Evolutionary conservation across 805 yeast genomes (phyloP), one percentile per base, ranked within the genome.

Genomic region (Clavispora fructus): DNA sequence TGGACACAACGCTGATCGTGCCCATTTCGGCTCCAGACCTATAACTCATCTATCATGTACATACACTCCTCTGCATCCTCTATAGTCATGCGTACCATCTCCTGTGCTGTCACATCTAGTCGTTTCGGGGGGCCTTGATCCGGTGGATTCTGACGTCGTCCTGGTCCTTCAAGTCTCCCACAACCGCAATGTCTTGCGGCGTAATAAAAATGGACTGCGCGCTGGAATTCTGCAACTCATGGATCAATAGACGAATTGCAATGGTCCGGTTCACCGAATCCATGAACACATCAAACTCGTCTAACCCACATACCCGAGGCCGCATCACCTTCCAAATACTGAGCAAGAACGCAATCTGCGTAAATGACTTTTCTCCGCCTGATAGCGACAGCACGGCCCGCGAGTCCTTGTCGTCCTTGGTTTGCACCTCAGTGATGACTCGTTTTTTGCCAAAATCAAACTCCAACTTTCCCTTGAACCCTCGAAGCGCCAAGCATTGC

Each of bases 211-310:
- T 83, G 1, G 96, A 85, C 65, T 92, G 99, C 0, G 91, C 81
- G 50, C 81, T 76, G 0, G 83, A 76, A 41, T 75, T 74, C 7
- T 81, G 66, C 28, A 91, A 76, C 53, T 88, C 86, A 25, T 77
- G 77, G 41, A 90, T 69, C 61, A 94, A 82, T 51, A 91, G 66
- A 41, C 79, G 74, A 60, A 94, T 80, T 49, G 96, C 89, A 43
- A 86, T 78, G 39, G 83, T 76, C 53, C 99, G 77, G 61, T 91
- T 90, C 14, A 89, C 87, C 41, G 89, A 88, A 64, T 94, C 99
- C 99, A 94, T 94, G 59, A 83, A 94, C 17, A 94, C 99, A 67
- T 94, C 99, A 63, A 87, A 94, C 64, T 94, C 99, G 65, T 94
- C 99, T 49, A 94, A 69, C 0, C 97, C 97, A 49, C 95, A 79